Conservation (phyloP, 2,329 filamentous ascomycete species). For the Colletotrichum musae region DNA sequence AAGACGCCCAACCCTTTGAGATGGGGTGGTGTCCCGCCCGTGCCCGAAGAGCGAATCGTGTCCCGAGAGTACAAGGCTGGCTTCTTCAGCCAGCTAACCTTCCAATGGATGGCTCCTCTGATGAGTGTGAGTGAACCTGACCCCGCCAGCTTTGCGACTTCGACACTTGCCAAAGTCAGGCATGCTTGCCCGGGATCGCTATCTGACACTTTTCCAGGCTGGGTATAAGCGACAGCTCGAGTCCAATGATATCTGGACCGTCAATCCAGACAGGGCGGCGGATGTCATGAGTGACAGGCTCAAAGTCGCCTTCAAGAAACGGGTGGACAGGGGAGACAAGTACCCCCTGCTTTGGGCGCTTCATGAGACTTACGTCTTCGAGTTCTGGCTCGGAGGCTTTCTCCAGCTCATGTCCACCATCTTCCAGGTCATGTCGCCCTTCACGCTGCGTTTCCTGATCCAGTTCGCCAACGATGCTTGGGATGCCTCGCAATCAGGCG, state of each 20-base stretch:
- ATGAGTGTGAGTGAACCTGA: constrained; percentile 76
- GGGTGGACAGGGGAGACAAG: constrained; percentile 77
- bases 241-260: constrained; percentile 86
- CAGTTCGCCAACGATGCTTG: constrained; percentile 87
- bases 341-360: constrained; percentile 84
- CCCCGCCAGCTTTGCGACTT: neutral
- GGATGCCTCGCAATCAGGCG: constrained; percentile 66
- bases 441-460: constrained; percentile 88
- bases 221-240: constrained; percentile 91
- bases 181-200: neutral
- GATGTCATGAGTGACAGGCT: constrained; percentile 78
- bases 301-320: constrained; percentile 76
- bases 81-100: constrained; percentile 83
- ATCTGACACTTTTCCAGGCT: constrained; percentile 60
- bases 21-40: constrained; percentile 70
- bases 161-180: neutral
- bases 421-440: constrained; percentile 86
- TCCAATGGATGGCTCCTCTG: constrained; percentile 91
- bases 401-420: constrained; percentile 82
- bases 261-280: constrained; percentile 85
- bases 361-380: constrained; percentile 86
- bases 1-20: constrained; percentile 73
- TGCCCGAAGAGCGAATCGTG: constrained; percentile 66
- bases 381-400: constrained; percentile 88
- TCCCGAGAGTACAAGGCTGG: constrained; percentile 81